Percentiles rank a stretch among this genome's conserved stretches.
phyloP scores from a whole-genome alignment of 768 basidiomycete genomes.

The Psilocybe cyanescens region DNA sequence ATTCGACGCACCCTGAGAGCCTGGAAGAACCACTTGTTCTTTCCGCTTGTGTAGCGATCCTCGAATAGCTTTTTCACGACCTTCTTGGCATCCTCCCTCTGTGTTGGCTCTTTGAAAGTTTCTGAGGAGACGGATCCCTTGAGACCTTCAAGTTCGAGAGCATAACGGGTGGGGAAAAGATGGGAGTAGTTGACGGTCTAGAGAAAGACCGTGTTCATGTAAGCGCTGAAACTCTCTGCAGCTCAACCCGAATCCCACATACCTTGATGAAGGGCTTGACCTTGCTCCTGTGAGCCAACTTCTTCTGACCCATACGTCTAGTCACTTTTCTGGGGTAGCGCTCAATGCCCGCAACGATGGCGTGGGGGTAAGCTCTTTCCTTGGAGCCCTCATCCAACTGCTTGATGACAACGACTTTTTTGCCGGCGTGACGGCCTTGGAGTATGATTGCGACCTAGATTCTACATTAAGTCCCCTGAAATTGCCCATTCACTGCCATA shows the following conservation, averaged over 20 bases:
- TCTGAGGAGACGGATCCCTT: constrained; percentile 86
- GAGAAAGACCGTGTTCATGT: not conserved
- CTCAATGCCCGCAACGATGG: constrained; percentile 98
- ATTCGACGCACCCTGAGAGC: constrained; percentile 67
- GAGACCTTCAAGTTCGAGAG: constrained; percentile 92
- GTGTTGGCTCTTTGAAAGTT: constrained; percentile 97
- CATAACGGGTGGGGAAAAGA: constrained; percentile 98
- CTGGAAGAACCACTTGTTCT: constrained; percentile 99
- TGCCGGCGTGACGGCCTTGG: constrained; percentile 98
- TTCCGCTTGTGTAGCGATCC: constrained; percentile 91
- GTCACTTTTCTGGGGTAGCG: constrained; percentile 98
- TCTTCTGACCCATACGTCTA: constrained; percentile 96
- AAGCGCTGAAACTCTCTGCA: not conserved
- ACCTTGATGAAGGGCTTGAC: constrained; percentile 99
- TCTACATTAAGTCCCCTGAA: not conserved
- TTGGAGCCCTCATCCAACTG: constrained; percentile 97
- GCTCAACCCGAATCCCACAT: constrained; percentile 21
- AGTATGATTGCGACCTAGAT: constrained; percentile 92
- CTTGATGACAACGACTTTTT: constrained; percentile 99
- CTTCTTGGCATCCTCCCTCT: constrained; percentile 95
- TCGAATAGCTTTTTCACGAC: constrained; percentile 94
- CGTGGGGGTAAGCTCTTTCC: constrained; percentile 95
- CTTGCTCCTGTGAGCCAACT: constrained; percentile 88
- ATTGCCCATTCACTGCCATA: not conserved
- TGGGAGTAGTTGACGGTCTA: constrained; percentile 98